Evolutionary conservation across 169 alveolate genomes (phyloP), one percentile per base, ranked within the genome.

Genomic region (Plasmodium fragile): DNA sequence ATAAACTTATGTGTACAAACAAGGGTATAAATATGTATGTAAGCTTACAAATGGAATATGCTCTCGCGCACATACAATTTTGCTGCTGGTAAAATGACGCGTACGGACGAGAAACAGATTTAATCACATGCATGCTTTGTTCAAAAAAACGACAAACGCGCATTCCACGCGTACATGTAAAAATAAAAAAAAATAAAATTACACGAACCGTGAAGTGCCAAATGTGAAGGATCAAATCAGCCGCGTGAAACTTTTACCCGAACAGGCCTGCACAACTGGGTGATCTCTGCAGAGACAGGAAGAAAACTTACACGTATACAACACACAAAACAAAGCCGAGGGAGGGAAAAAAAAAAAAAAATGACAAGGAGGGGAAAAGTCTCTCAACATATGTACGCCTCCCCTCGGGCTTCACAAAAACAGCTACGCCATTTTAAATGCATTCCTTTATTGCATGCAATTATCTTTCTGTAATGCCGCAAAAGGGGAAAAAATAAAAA

Each of bases 401-500:
- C 32, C 22, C 53, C 53, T 3, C 4, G n/a, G 10, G 30, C 34
- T 78, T 78, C 11, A 22, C 53, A 41, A 78, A 78, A 43, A 41
- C 83, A n/a, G 72, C n/a, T 43, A 1, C 53, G 71, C 32, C 69
- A 41, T 78, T 78, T 78, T 34, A 25, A 43, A 78, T 34, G 69
- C 18, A 78, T 30, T n/a, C 7, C 34, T 28, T 78, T 78, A 43
- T 43, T 78, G 36, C 83, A 78, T 78, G 83, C 83, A 78, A 6
- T 43, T 43, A 8, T 1, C 4, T 25, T 65, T 65, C 36, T 65
- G n/a, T n/a, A 36, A 41, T 41, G 30, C 53, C 25, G 11, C 32
- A 11, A 78, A 78, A 78, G 53, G 10, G 25, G 11, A 30, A 78
- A 78, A 78, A 36, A 41, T 22, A 13, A 49, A 13, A 49, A 49